phyloP scores from a whole-genome alignment of 2,329 filamentous ascomycete genomes.

The Pseudophaeomoniella oleicola region DNA sequence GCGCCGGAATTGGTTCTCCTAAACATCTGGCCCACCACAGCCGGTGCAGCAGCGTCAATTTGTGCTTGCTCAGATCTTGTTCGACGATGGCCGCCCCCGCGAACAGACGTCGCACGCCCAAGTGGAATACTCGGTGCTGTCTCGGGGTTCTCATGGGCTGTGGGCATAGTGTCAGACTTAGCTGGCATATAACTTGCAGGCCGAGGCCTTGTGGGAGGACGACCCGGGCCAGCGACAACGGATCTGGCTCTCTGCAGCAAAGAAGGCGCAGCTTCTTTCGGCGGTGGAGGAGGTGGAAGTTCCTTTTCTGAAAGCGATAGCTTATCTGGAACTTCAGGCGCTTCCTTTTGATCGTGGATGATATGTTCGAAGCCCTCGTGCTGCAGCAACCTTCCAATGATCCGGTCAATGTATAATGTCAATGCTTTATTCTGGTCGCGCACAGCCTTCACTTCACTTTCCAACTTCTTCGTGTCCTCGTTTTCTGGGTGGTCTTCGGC shows the following conservation, averaged over 20 bases:
- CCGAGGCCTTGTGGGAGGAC: slow-evolving; percentile 24
- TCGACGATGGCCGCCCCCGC: slow-evolving; percentile 28
- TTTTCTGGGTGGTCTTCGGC: slow-evolving; percentile 39
- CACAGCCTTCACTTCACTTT: slow-evolving; percentile 61
- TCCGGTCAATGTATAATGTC: slow-evolving; percentile 96
- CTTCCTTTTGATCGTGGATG: slow-evolving; percentile 25
- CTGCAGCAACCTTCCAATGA: slow-evolving; percentile 86
- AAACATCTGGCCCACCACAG: slow-evolving; percentile 82
- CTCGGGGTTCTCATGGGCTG: slow-evolving; percentile 29
- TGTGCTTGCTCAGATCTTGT: slow-evolving; percentile 33
- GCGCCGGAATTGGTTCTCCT: slow-evolving; percentile 30
- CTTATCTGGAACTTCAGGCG: slow-evolving; percentile 24
- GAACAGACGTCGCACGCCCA: slow-evolving; percentile 24
- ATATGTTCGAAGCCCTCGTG: slow-evolving; percentile 88
- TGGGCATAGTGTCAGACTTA: slow-evolving; percentile 14
- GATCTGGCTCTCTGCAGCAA: slow-evolving; percentile 48
- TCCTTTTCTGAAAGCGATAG: slow-evolving; percentile 49
- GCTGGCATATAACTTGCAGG: slow-evolving; percentile 28
- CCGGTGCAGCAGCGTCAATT: slow-evolving; percentile 36
- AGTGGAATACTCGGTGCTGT: slow-evolving; percentile 34
- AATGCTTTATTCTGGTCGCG: slow-evolving; percentile 96
- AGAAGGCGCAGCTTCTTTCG: slow-evolving; percentile 31
- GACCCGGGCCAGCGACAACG: slow-evolving; percentile 28
- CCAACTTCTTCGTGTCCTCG: slow-evolving; percentile 51
- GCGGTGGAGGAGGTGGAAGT: slow-evolving; percentile 29